Conservation (phyloP, 1,284 basidiomycete species). For the Schizophyllum amplum region DNA sequence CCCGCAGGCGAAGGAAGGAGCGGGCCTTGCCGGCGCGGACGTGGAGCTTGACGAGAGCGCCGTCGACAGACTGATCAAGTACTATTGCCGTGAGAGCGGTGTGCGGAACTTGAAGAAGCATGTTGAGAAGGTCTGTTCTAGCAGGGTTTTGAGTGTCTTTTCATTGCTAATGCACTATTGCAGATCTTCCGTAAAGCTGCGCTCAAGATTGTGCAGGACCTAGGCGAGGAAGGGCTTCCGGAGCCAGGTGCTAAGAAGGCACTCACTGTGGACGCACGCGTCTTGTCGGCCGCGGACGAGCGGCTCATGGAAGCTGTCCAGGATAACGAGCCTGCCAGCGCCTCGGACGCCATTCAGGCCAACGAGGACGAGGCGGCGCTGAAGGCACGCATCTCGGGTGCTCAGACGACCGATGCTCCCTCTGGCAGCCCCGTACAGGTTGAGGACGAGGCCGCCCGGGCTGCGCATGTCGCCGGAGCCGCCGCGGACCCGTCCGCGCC, state of each 20-base stretch:
- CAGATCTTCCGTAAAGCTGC: conserved; percentile 99
- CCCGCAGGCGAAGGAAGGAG: conserved; percentile 90
- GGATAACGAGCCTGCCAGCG: not conserved
- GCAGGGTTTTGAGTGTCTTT: conserved; percentile 1
- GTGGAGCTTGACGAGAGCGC: conserved; percentile 72
- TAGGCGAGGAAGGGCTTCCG: conserved; percentile 84
- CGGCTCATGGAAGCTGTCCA: conserved; percentile 17
- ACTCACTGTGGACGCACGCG: conserved; percentile 14
- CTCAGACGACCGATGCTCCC: not conserved
- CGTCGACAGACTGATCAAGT: conserved; percentile 89
- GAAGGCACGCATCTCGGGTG: not conserved
- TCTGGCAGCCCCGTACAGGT: no score
- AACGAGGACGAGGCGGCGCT: not conserved
- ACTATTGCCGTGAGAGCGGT: conserved; percentile 96
- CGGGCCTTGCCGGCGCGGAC: conserved; percentile 80
- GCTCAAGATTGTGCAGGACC: conserved; percentile 84
- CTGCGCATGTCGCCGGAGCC: not conserved
- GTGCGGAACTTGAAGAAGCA: conserved; percentile 93
- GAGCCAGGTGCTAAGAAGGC: conserved; percentile 37
- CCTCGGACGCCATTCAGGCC: not conserved
- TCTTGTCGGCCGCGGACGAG: not conserved
- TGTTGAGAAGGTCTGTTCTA: conserved; percentile 74
- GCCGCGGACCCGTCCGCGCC: not conserved
- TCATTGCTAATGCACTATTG: conserved; percentile 1
- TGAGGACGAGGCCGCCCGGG: not conserved